A percentile compares a stretch with the other conserved stretches of the same genome.
These are phyloP conservation scores for Cardamine chenopodiifolia DNA, from an alignment of 345 rosid species.

Conservation along the genomic window DNA sequence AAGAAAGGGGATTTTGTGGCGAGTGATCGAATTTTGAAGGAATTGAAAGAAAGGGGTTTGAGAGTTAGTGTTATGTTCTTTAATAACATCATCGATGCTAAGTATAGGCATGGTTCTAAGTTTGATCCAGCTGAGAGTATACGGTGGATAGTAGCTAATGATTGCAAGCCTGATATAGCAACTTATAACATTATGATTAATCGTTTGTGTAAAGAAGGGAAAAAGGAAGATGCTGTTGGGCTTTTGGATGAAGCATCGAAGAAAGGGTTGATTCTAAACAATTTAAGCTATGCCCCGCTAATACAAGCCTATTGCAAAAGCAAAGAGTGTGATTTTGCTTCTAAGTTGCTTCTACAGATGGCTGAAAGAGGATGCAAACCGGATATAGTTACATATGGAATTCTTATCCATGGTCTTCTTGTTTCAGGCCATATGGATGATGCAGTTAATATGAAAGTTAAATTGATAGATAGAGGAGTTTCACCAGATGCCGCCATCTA, in stretches of 20 bases:
- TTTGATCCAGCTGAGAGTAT: constrained; percentile 48
- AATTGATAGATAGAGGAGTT: constrained; percentile 65
- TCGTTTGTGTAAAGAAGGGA: constrained; percentile 59
- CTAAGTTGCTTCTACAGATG: constrained; percentile 68
- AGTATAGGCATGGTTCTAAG: constrained; percentile 53
- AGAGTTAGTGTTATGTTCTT: constrained; percentile 47
- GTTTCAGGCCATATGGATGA: constrained; percentile 63
- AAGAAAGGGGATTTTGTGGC: constrained; percentile 58
- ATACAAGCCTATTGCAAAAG: constrained; percentile 56
- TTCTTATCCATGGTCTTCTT: constrained; percentile 75
- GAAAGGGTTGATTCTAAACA: constrained; percentile 56
- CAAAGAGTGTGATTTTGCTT: constrained; percentile 56
- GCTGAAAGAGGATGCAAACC: constrained; percentile 66
- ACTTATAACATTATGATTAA: constrained; percentile 66
- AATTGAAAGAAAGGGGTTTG: constrained; percentile 70
- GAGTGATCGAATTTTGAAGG: constrained; percentile 59
- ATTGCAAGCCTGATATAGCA: constrained; percentile 68
- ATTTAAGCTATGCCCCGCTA: constrained; percentile 62
- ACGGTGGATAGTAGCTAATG: constrained; percentile 55
- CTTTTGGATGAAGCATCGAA: constrained; percentile 60
- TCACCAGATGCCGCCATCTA: constrained; percentile 78
- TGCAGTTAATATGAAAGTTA: constrained; percentile 57
- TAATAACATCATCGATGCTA: constrained; percentile 64
- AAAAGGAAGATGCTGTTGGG: constrained; percentile 54
- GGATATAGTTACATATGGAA: constrained; percentile 75